Conservation (phyloP, 768 basidiomycete genomes). For the Lactarius psammicola region DNA sequence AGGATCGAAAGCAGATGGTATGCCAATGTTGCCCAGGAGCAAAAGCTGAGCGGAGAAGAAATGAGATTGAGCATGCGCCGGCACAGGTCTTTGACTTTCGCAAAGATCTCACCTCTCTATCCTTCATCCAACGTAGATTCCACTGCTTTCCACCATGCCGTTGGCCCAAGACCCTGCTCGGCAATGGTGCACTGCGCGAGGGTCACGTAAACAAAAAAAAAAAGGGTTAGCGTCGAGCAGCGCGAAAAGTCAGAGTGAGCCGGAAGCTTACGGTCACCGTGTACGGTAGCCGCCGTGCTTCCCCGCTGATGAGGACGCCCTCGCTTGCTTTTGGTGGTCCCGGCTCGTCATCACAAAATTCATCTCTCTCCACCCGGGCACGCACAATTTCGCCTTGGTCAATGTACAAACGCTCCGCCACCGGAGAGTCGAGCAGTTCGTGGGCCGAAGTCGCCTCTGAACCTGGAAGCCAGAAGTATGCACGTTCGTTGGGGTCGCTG, state of each 20-base stretch:
- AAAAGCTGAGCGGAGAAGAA: too few species aligned
- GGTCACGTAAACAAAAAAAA: background rate
- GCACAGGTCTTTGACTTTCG: too few species aligned
- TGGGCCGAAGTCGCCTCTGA: constrained; percentile 48
- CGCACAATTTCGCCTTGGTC: constrained; percentile 74
- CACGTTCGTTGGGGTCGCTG: constrained; percentile 80
- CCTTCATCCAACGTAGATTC: constrained; percentile 44
- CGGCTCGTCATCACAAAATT: constrained; percentile 84
- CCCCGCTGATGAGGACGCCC: constrained; percentile 56
- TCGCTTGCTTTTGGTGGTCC: constrained; percentile 76
- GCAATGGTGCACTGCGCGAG: constrained; percentile 64
- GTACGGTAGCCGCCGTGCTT: constrained; percentile 59
- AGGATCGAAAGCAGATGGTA: too few species aligned
- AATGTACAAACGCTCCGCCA: constrained; percentile 73
- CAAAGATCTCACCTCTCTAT: too few species aligned
- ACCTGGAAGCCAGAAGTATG: constrained; percentile 79
- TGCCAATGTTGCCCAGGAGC: too few species aligned
- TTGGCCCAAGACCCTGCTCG: constrained; percentile 80
- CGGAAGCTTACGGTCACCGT: constrained; percentile 57
- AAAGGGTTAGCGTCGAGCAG: background rate
- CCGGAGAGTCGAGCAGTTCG: constrained; percentile 68
- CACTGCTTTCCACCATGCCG: constrained; percentile 69
- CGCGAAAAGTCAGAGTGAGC: background rate
- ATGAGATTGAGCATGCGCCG: too few species aligned
- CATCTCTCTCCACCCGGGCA: constrained; percentile 75